phyloP scores from a whole-genome alignment of 2,329 filamentous ascomycete genomes.

The Escovopsis weberi region DNA sequence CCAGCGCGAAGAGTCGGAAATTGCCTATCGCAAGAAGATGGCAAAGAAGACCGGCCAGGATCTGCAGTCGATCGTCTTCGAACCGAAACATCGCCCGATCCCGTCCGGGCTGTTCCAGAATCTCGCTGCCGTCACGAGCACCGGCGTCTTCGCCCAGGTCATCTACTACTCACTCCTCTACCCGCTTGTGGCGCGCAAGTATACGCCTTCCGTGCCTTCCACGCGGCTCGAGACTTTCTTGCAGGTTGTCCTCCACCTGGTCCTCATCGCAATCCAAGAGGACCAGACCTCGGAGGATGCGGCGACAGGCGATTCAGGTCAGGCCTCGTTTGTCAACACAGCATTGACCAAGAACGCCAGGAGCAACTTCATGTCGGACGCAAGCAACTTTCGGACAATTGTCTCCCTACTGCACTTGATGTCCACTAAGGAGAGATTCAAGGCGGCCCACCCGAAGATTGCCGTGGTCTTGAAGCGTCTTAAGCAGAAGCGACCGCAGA shows the following conservation, averaged over 20 bases:
- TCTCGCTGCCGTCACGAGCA: constrained; percentile 67
- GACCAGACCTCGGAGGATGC: constrained; percentile 48
- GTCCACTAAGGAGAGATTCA: constrained; percentile 57
- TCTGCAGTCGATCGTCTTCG: constrained; percentile 74
- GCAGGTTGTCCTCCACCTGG: constrained; percentile 78
- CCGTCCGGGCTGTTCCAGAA: constrained; percentile 61
- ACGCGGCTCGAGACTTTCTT: constrained; percentile 84
- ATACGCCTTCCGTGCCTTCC: constrained; percentile 59
- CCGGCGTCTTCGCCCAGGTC: constrained; percentile 76
- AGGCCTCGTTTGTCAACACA: constrained; percentile 56
- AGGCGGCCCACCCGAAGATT: constrained; percentile 73
- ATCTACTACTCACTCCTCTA: constrained; percentile 82
- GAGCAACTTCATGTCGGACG: constrained; percentile 44
- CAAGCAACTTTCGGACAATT: constrained; percentile 45
- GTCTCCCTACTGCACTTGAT: constrained; percentile 48
- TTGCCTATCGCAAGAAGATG: constrained; percentile 73
- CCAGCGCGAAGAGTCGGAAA: constrained; percentile 88
- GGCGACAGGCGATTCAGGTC: constrained; percentile 23
- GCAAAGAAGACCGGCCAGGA: constrained; percentile 76
- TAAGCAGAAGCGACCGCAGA: constrained; percentile 63
- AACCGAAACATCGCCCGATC: constrained; percentile 69
- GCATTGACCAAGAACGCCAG: constrained; percentile 51
- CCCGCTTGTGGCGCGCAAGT: constrained; percentile 51
- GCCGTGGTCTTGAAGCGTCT: constrained; percentile 69
- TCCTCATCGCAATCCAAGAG: constrained; percentile 74